These are phyloP conservation scores for Trypanosoma cruzi DNA, from an alignment of 208 protist species.

Conservation along the genomic window DNA sequence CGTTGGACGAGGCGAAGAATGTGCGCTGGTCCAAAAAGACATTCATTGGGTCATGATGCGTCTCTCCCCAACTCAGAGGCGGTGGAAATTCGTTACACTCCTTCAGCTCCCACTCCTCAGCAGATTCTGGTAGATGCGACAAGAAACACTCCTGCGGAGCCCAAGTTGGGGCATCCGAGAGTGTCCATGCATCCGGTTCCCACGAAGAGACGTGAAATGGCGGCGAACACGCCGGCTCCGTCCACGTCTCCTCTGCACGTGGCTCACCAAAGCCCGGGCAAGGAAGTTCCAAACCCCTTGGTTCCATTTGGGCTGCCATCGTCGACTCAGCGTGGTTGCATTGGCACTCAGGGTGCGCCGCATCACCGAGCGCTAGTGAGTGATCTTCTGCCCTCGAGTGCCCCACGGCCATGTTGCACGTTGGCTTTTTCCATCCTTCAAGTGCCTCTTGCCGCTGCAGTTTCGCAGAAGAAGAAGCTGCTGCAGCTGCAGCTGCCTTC, in stretches of 20 bases:
- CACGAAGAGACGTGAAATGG: not conserved
- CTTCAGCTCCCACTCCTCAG: constrained; percentile 2
- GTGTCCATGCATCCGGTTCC: not conserved
- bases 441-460: not conserved
- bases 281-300: not conserved
- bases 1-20: constrained; percentile 3
- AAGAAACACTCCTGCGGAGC: not conserved
- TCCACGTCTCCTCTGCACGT: not conserved
- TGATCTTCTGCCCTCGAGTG: not conserved
- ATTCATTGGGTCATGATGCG: not conserved
- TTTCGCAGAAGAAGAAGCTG: not conserved
- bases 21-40: not conserved
- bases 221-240: not conserved
- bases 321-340: not conserved
- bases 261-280: not conserved
- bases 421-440: not conserved
- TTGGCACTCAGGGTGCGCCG: not conserved
- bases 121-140: not conserved
- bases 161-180: not conserved
- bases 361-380: not conserved
- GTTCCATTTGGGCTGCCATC: not conserved
- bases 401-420: not conserved
- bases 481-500: constrained; percentile 18
- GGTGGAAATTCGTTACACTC: not conserved
- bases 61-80: not conserved